Evolutionary conservation across 257 asterid species (phyloP).

Genomic region (Misopates orontium): DNA sequence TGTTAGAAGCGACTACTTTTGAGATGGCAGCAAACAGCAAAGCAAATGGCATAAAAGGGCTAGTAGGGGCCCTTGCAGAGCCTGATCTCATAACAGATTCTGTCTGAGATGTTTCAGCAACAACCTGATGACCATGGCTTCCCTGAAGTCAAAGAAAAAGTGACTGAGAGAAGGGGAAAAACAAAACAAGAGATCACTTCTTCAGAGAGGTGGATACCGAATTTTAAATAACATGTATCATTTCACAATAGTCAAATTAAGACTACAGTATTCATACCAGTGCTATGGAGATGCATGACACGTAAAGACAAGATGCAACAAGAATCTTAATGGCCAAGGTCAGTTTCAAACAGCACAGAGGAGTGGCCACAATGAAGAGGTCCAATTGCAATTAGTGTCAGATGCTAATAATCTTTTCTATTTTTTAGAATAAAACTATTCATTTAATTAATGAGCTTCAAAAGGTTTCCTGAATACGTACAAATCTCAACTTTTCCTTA

Average conservation of each 20-base stretch:
- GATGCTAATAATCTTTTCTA: not conserved
- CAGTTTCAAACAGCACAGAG: not conserved
- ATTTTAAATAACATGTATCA: not conserved
- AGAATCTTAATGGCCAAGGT: not conserved
- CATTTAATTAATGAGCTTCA: not conserved
- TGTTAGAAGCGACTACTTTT: slow-evolving; percentile 45
- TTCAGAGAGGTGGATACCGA: not conserved
- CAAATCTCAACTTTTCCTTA: no score
- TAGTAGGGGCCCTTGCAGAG: slow-evolving; percentile 51
- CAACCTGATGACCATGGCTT: slow-evolving; percentile 35
- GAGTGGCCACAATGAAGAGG: not conserved
- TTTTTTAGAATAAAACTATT: not conserved
- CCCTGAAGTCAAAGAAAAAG: slow-evolving; percentile 33
- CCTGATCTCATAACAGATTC: slow-evolving; percentile 21
- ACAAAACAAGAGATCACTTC: slow-evolving; percentile 4
- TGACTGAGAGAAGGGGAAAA: no score
- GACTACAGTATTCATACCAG: no score
- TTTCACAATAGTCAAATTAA: not conserved
- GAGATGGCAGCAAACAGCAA: slow-evolving; percentile 73
- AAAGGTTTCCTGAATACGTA: no score
- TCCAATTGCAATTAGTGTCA: no score
- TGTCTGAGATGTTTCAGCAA: slow-evolving; percentile 29
- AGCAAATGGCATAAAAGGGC: slow-evolving; percentile 90
- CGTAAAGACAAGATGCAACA: not conserved
- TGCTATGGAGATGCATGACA: no score